phyloP scores from a whole-genome alignment of 2,329 filamentous ascomycete species.

The Cercospora canescens region DNA sequence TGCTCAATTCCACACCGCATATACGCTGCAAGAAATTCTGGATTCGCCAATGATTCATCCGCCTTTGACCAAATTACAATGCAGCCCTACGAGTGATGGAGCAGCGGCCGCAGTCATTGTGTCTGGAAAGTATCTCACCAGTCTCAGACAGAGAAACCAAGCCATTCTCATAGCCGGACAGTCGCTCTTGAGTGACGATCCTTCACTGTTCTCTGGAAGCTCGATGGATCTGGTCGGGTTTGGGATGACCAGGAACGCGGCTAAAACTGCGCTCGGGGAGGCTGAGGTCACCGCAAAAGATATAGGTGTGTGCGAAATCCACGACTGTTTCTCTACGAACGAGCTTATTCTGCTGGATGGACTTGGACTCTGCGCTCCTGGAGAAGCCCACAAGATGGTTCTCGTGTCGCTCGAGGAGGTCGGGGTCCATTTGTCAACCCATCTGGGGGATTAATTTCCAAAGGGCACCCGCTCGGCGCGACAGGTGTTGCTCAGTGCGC shows the following conservation, averaged over 20 bases:
- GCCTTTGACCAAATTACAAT: constrained; percentile 93
- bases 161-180: constrained; percentile 88
- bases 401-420: constrained; percentile 84
- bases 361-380: constrained; percentile 71
- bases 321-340: constrained; percentile 96
- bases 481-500: constrained; percentile 95
- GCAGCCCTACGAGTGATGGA: constrained; percentile 93
- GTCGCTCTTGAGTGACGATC: constrained; percentile 77
- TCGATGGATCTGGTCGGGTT: constrained; percentile 88
- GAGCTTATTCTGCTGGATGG: constrained; percentile 90
- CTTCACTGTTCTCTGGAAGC: constrained; percentile 73
- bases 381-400: constrained; percentile 90
- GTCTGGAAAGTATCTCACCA: constrained; percentile 83
- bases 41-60: constrained; percentile 75
- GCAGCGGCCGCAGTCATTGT: constrained; percentile 86
- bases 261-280: constrained; percentile 67
- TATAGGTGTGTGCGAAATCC: constrained; percentile 85
- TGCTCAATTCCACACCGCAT: constrained; percentile 91
- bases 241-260: constrained; percentile 76
- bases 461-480: constrained; percentile 91
- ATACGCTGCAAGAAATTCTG: constrained; percentile 79
- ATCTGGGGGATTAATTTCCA: constrained; percentile 82
- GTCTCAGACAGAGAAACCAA: constrained; percentile 75
- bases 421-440: constrained; percentile 52
- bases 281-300: constrained; percentile 67